These are phyloP conservation scores for Myriosclerotinia duriaeana DNA, from an alignment of 2,329 filamentous ascomycete species.

Conservation along the genomic window DNA sequence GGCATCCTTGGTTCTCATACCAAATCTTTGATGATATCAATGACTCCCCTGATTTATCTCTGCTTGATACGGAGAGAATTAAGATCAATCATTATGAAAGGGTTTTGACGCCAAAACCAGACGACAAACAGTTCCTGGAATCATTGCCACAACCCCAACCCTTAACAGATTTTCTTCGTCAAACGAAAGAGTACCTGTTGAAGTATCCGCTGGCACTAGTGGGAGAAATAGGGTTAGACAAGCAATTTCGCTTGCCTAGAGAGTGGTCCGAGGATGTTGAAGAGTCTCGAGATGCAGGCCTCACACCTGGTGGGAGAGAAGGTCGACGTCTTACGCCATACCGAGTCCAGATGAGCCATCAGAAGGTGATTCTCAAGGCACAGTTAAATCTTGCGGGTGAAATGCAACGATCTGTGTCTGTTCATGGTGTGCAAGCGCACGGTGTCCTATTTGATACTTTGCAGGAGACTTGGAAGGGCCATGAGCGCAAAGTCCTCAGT, in stretches of 20 bases:
- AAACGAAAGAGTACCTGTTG: slow-evolving; percentile 56
- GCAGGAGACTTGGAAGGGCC: slow-evolving; percentile 65
- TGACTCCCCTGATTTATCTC: slow-evolving; percentile 23
- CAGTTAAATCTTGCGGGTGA: slow-evolving; percentile 72
- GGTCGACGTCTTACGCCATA: slow-evolving; percentile 66
- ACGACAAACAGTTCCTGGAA: slow-evolving; percentile 46
- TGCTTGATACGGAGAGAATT: slow-evolving; percentile 32
- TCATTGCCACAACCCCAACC: slow-evolving; percentile 60
- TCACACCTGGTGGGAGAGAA: slow-evolving; percentile 71
- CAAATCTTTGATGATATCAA: slow-evolving; percentile 65
- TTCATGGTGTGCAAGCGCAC: slow-evolving; percentile 62
- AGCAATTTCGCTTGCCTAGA: slow-evolving; percentile 70
- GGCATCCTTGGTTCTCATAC: slow-evolving; percentile 86
- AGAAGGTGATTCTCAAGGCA: slow-evolving; percentile 62
- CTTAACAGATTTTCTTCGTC: slow-evolving; percentile 56
- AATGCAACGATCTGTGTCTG: slow-evolving; percentile 71
- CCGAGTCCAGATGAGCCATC: slow-evolving; percentile 67
- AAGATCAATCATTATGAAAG: slow-evolving; percentile 62
- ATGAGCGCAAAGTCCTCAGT: slow-evolving; percentile 62
- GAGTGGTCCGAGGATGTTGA: slow-evolving; percentile 49
- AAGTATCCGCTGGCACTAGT: slow-evolving; percentile 64
- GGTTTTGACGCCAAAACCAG: slow-evolving; percentile 60
- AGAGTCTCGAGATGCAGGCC: slow-evolving; percentile 45
- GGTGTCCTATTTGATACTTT: slow-evolving; percentile 65
- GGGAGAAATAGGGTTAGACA: slow-evolving; percentile 77